Percentiles rank a stretch among this genome's conserved stretches.
phyloP scores from a whole-genome alignment of 148 eudicot genomes.

The Amaranthus cruentus region DNA sequence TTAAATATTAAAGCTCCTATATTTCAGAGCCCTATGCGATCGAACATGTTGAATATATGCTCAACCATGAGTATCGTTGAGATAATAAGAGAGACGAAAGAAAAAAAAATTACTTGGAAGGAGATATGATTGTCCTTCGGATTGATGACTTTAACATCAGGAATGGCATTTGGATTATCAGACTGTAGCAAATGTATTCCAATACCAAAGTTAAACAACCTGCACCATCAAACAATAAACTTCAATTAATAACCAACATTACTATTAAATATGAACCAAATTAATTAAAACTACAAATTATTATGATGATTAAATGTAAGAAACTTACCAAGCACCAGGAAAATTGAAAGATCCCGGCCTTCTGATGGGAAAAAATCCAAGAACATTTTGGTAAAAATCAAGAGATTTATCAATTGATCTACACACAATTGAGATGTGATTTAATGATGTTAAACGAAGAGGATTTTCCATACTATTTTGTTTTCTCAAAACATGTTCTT shows the following conservation, averaged over 20 bases:
- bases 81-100: not conserved
- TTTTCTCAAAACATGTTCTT: not conserved
- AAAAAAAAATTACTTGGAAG: constrained; percentile 27
- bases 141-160: constrained; percentile 32
- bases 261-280: too few relatives aligned
- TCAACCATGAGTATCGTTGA: too few relatives aligned
- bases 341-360: constrained; percentile 45
- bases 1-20: too few relatives aligned
- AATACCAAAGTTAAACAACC: constrained; percentile 46
- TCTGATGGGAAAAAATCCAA: constrained; percentile 40
- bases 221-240: constrained; percentile 2
- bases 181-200: constrained; percentile 54
- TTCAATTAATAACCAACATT: too few relatives aligned
- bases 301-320: too few relatives aligned
- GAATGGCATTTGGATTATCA: constrained; percentile 22
- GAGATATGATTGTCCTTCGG: constrained; percentile 59
- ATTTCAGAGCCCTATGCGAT: too few relatives aligned
- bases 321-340: constrained; percentile 52
- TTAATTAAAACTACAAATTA: too few relatives aligned
- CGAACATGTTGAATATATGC: too few relatives aligned
- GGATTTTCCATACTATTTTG: constrained; percentile 30
- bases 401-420: constrained; percentile 44
- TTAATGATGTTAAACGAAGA: constrained; percentile 32
- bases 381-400: constrained; percentile 41
- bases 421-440: constrained; percentile 45